phyloP scores from a whole-genome alignment of 192 early-diverging fungal species.

The Dissophora ornata region DNA sequence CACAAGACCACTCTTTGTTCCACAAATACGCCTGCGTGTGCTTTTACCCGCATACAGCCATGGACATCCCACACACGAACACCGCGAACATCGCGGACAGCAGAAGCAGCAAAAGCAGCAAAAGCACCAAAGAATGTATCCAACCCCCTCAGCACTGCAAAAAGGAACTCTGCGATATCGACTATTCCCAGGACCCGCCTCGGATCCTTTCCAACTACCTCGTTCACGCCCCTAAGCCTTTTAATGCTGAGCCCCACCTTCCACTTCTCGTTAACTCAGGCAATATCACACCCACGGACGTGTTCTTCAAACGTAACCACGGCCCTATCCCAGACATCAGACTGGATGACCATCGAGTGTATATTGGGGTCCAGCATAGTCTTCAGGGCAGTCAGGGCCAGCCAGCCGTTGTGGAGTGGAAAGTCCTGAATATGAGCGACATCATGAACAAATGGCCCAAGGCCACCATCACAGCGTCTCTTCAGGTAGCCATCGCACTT shows the following conservation, averaged over 20 bases:
- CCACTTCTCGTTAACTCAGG: conserved; percentile 66
- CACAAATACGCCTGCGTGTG: no score
- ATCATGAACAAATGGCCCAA: conserved; percentile 42
- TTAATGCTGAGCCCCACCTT: conserved; percentile 86
- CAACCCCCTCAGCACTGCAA: conserved; percentile 25
- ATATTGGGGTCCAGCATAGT: conserved; percentile 58
- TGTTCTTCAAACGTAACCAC: conserved; percentile 90
- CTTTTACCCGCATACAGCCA: no score
- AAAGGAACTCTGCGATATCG: conserved; percentile 33
- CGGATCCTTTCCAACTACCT: conserved; percentile 69
- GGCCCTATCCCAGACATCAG: conserved; percentile 87
- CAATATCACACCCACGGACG: conserved; percentile 79
- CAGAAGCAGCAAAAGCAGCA: background rate
- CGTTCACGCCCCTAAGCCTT: conserved; percentile 76
- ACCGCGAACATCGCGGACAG: no score
- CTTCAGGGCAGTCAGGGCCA: background rate
- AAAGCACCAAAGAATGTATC: background rate
- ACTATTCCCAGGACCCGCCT: conserved; percentile 81
- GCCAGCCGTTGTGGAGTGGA: conserved; percentile 12
- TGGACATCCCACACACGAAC: no score
- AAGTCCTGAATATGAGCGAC: conserved; percentile 54
- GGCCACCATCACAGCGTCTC: conserved; percentile 46
- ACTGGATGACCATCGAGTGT: conserved; percentile 63
- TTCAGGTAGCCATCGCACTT: conserved; percentile 34
- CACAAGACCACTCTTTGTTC: no score